A percentile compares a stretch with the other conserved stretches of the same genome.
These are phyloP conservation scores for Fusarium brachygibbosum DNA, from an alignment of 2,329 filamentous ascomycete species.

Conservation along the genomic window DNA sequence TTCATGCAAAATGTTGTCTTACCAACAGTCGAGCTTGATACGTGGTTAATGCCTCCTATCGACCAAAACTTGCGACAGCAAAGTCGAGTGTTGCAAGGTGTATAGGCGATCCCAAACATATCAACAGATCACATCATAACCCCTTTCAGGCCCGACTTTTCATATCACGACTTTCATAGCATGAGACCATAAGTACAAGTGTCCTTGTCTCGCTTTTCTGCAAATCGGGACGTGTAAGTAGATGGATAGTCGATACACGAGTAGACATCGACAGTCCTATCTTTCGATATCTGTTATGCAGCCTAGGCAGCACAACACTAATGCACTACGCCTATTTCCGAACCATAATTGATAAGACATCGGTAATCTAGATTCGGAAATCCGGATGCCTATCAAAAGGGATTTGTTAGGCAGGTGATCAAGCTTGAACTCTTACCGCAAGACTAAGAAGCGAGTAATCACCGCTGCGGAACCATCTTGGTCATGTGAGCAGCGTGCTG, in stretches of 20 bases:
- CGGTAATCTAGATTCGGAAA: slow-evolving; percentile 10
- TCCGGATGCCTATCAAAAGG: neutral
- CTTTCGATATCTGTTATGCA: slow-evolving; percentile 8
- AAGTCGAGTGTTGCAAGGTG: neutral
- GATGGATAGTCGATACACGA: neutral
- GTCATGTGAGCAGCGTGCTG: neutral
- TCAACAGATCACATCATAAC: neutral
- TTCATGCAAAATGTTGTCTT: neutral
- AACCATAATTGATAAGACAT: neutral
- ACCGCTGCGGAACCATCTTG: neutral
- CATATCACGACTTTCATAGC: neutral
- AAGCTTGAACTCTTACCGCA: neutral
- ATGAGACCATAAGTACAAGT: neutral
- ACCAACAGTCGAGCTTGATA: neutral
- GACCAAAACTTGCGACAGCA: neutral
- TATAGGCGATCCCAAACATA: neutral
- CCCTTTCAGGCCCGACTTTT: neutral
- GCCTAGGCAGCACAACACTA: slow-evolving; percentile 1
- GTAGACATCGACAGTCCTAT: neutral
- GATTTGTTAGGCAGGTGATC: neutral
- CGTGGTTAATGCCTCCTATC: neutral
- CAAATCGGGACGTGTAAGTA: slow-evolving; percentile 1
- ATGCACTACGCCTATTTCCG: slow-evolving; percentile 16
- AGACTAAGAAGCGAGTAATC: neutral
- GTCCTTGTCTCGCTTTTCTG: neutral